phyloP scores from a whole-genome alignment of 805 yeast species.

The Ogataea kodamae region DNA sequence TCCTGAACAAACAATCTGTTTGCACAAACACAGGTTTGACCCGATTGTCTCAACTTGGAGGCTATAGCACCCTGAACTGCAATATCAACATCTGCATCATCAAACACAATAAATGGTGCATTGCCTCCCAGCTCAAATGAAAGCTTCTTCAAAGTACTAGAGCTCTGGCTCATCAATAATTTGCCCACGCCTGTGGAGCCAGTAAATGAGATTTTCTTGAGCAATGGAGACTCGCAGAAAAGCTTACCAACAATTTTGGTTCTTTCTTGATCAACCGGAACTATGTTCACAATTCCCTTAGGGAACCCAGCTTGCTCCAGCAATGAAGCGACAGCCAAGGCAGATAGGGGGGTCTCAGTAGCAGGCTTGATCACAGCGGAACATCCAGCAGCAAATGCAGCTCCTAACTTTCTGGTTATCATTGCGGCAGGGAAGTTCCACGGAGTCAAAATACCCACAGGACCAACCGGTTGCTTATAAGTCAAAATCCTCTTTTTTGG shows the following conservation, averaged over 20 bases:
- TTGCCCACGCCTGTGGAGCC: conserved; percentile 77
- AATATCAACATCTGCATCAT: conserved; percentile 63
- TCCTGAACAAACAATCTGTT: conserved; percentile 67
- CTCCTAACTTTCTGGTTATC: conserved; percentile 72
- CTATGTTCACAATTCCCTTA: conserved; percentile 61
- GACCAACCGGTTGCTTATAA: conserved; percentile 74
- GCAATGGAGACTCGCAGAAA: conserved; percentile 51
- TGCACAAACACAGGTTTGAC: conserved; percentile 82
- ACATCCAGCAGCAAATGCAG: conserved; percentile 79
- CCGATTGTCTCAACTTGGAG: conserved; percentile 70
- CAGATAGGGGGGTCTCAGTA: conserved; percentile 68
- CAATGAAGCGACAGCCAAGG: conserved; percentile 61
- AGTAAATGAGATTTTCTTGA: conserved; percentile 70
- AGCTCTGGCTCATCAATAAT: conserved; percentile 57
- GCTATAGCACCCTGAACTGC: conserved; percentile 67
- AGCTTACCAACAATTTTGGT: conserved; percentile 51
- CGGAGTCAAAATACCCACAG: conserved; percentile 74
- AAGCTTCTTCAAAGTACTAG: conserved; percentile 62
- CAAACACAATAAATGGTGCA: conserved; percentile 74
- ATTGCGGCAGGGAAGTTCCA: conserved; percentile 85
- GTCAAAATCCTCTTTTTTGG: conserved; percentile 51
- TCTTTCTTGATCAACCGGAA: conserved; percentile 44
- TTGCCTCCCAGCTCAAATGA: conserved; percentile 79
- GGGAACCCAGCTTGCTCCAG: conserved; percentile 70
- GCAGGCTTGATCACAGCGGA: conserved; percentile 77